Evolutionary conservation across 2,329 filamentous ascomycete species (phyloP).

Genomic region (Pseudogymnoascus sp.): DNA sequence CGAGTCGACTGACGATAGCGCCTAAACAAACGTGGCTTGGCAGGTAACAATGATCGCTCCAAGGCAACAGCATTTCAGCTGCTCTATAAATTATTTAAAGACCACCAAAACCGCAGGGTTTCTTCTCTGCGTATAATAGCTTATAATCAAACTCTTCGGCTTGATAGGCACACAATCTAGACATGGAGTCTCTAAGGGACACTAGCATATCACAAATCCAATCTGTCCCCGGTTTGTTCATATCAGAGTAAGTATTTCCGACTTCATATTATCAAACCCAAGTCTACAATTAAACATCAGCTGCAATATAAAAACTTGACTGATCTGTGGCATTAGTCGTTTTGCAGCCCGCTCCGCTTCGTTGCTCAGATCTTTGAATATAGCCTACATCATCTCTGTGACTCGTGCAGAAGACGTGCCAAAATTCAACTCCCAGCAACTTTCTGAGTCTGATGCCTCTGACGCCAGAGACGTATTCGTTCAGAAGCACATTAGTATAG

Average conservation of each 20-base stretch:
- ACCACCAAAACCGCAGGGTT: background rate
- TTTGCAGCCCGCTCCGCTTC: slow-evolving; percentile 10
- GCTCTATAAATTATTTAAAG: background rate
- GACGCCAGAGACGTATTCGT: background rate
- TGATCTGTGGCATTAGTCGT: slow-evolving; percentile 6
- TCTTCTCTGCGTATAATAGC: background rate
- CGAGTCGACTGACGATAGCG: background rate
- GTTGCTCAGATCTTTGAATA: slow-evolving; percentile 6
- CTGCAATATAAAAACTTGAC: background rate
- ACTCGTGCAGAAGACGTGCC: slow-evolving; percentile 10
- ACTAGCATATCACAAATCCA: background rate
- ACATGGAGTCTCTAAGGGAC: background rate
- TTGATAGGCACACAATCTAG: background rate
- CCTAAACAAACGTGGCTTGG: background rate
- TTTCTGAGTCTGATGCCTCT: background rate
- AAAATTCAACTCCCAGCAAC: background rate
- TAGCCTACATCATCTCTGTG: slow-evolving; percentile 10
- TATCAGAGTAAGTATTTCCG: background rate
- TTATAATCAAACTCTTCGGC: background rate
- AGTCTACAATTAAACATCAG: background rate
- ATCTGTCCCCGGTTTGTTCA: background rate
- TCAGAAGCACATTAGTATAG: slow-evolving; percentile 18
- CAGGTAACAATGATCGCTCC: background rate
- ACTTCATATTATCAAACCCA: background rate
- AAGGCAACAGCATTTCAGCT: background rate